phyloP scores from a whole-genome alignment of 169 alveolate genomes.

The Eimeria zaria region DNA sequence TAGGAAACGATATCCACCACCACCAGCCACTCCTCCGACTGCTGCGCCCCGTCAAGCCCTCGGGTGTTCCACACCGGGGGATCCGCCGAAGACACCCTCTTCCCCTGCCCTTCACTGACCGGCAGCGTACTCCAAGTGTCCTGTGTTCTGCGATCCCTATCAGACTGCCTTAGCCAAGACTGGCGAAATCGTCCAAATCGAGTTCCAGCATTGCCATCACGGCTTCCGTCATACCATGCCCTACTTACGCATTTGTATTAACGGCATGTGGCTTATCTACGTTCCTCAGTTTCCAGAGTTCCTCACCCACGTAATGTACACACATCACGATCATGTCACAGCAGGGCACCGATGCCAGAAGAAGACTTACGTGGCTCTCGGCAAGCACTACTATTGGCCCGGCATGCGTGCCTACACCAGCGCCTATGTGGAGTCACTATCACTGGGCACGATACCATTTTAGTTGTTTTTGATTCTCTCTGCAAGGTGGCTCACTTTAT shows the following conservation, averaged over 20 bases:
- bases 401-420: neutral
- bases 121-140: neutral
- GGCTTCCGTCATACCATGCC: neutral
- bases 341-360: no score
- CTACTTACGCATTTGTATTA: neutral
- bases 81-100: neutral
- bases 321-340: neutral
- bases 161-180: neutral
- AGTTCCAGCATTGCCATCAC: neutral
- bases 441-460: neutral
- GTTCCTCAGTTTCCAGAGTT: neutral
- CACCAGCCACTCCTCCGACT: no score
- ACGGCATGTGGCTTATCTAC: neutral
- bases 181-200: neutral
- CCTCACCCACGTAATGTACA: neutral
- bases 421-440: neutral
- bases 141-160: conserved; percentile 8
- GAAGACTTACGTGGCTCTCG: no score
- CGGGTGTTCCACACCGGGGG: neutral
- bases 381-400: neutral
- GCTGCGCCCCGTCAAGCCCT: no score
- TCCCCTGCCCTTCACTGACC: neutral
- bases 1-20: neutral
- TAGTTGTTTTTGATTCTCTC: neutral
- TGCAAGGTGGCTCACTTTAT: neutral